These are phyloP conservation scores for Podaxis carcinomalis DNA, from an alignment of 768 basidiomycete genomes.

Conservation along the genomic window DNA sequence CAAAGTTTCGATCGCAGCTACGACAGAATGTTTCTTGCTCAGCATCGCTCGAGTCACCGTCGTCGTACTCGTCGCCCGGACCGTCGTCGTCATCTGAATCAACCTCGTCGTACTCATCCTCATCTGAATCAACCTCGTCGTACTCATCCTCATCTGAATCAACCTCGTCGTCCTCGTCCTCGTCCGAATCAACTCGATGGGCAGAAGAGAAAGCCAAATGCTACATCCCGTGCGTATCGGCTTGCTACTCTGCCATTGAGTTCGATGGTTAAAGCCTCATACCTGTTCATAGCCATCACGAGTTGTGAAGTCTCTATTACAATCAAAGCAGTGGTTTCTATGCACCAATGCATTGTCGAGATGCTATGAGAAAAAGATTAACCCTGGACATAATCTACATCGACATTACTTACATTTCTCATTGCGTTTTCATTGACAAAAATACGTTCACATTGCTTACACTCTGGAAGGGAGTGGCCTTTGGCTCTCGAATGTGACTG, in stretches of 20 bases:
- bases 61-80: not conserved
- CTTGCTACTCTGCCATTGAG: not conserved
- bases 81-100: not conserved
- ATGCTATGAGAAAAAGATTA: not conserved
- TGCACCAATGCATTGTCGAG: not conserved
- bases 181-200: not conserved
- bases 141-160: not conserved
- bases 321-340: not conserved
- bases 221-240: not conserved
- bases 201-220: not conserved
- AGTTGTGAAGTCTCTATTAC: not conserved
- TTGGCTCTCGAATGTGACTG: constrained; percentile 12
- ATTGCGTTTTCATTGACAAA: not conserved
- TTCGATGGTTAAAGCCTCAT: not conserved
- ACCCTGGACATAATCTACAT: not conserved
- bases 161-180: not conserved
- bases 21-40: not conserved
- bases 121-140: not conserved
- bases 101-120: not conserved
- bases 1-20: not conserved
- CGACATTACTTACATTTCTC: not conserved
- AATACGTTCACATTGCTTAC: not conserved
- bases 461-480: constrained; percentile 4
- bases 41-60: not conserved
- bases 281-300: not conserved